phyloP scores from a whole-genome alignment of 2,329 filamentous ascomycete species.

The Cytospora schulzeri region DNA sequence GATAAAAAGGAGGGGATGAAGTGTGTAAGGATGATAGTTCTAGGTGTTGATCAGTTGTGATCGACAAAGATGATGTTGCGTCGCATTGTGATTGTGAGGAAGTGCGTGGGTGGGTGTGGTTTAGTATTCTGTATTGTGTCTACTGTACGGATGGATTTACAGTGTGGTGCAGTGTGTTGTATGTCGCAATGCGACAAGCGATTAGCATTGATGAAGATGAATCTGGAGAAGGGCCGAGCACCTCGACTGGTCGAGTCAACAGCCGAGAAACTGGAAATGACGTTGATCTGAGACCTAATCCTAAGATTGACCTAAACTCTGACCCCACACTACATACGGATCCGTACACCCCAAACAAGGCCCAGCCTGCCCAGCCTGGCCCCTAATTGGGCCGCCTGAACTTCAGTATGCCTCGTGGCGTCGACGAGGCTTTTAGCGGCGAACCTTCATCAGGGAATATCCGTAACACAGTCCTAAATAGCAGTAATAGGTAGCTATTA shows the following conservation, averaged over 20 bases:
- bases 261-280: constrained; percentile 11
- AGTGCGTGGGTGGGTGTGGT: too few species aligned
- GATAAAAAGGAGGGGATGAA: neutral
- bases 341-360: neutral
- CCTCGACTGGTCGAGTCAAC: neutral
- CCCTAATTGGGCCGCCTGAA: constrained; percentile 10
- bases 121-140: too few species aligned
- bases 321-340: neutral
- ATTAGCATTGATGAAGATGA: neutral
- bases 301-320: constrained; percentile 18
- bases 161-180: too few species aligned
- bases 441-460: neutral
- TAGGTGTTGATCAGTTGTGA: constrained; percentile 11
- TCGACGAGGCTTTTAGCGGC: neutral
- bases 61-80: constrained; percentile 1
- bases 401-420: constrained; percentile 5
- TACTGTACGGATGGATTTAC: too few species aligned
- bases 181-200: neutral
- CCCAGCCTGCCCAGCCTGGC: neutral
- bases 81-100: neutral
- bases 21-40: constrained; percentile 1
- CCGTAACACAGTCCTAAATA: neutral
- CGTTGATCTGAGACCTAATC: constrained; percentile 19
- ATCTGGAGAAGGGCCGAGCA: neutral
- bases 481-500: neutral